A percentile compares a stretch with the other conserved stretches of the same genome.
Evolutionary conservation across 192 early-diverging fungal genomes (phyloP).

Genomic region (Spizellomyces sp.): DNA sequence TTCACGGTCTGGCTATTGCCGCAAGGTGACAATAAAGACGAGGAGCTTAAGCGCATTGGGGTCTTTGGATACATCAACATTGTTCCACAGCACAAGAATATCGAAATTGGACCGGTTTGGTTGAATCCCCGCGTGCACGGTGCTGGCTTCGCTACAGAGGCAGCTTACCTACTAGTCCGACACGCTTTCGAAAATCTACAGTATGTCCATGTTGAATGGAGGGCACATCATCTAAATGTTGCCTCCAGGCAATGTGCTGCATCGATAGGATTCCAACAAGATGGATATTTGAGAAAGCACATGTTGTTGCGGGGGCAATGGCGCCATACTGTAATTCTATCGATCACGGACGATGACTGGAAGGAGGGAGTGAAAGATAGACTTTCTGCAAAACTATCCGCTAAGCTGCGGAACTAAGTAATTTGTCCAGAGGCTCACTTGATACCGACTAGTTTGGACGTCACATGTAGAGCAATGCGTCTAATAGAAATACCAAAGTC

Average conservation of each 20-base stretch:
- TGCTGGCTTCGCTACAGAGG: conserved; percentile 6
- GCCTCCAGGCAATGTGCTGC: background rate
- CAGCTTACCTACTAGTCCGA: conserved; percentile 7
- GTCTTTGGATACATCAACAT: conserved; percentile 15
- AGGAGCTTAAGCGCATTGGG: conserved; percentile 4
- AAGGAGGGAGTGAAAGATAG: background rate
- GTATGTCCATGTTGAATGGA: conserved; percentile 12
- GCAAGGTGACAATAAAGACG: background rate
- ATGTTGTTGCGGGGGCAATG: background rate
- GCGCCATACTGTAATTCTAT: background rate
- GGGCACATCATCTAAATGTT: conserved; percentile 2
- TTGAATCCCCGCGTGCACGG: background rate
- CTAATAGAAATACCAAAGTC: too few species aligned
- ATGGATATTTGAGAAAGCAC: background rate
- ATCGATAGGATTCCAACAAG: background rate
- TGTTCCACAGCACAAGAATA: conserved; percentile 7
- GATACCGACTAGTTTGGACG: too few species aligned
- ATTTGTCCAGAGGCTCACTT: too few species aligned
- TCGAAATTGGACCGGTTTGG: conserved; percentile 23
- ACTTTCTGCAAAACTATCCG: background rate
- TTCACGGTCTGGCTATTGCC: background rate
- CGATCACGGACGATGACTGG: background rate
- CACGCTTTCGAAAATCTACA: conserved; percentile 5
- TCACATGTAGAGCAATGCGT: too few species aligned
- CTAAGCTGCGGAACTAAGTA: too few species aligned